A percentile compares a stretch with the other conserved stretches of the same genome.
Conservation (phyloP, 129 eudicot species). For the Lactuca saligna region DNA sequence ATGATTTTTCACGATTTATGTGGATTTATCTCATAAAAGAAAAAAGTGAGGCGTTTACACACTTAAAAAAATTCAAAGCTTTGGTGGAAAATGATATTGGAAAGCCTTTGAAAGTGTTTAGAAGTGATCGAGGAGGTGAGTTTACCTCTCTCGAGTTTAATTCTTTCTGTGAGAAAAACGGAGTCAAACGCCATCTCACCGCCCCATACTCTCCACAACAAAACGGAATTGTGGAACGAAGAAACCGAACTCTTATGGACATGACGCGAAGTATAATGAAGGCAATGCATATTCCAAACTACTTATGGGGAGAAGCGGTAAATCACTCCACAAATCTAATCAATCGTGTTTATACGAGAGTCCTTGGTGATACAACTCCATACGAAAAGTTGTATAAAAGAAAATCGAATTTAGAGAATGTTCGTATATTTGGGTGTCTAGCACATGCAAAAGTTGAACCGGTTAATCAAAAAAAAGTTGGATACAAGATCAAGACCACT, state of each 20-base stretch:
- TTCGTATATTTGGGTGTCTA: background rate
- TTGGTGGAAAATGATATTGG: too few species aligned
- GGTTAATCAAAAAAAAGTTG: background rate
- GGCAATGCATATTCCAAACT: background rate
- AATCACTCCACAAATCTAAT: too few species aligned
- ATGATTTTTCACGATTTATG: too few species aligned
- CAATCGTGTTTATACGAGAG: background rate
- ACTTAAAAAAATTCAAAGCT: too few species aligned
- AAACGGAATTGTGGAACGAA: background rate
- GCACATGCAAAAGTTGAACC: too few species aligned
- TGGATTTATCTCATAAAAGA: too few species aligned
- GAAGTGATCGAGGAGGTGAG: too few species aligned
- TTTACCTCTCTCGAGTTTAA: too few species aligned
- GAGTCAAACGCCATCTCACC: background rate
- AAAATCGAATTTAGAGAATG: background rate
- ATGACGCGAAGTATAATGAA: background rate
- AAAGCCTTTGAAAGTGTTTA: too few species aligned
- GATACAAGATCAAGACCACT: background rate
- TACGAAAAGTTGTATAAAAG: background rate
- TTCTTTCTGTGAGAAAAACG: too few species aligned
- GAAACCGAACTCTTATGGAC: background rate
- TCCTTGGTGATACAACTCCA: background rate
- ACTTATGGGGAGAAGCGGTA: slow-evolving; percentile 6
- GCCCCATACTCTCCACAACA: background rate
- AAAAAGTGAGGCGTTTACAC: too few species aligned